Percentiles rank a stretch among this genome's conserved stretches.
Evolutionary conservation across 371 early-diverging fungal genomes (phyloP).

Genomic region (Batkoa obscura): DNA sequence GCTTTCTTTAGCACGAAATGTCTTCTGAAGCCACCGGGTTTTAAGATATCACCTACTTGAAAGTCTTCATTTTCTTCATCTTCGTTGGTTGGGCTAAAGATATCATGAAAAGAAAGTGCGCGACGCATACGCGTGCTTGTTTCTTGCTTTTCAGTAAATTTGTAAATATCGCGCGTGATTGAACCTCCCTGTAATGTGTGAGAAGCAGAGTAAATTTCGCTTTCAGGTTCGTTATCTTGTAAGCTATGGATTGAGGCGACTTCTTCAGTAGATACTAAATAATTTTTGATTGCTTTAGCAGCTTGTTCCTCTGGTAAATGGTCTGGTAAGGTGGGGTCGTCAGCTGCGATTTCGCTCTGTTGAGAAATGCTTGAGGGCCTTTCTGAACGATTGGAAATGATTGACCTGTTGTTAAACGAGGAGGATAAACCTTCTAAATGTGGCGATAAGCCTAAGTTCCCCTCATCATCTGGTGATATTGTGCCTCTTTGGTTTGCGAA

Average conservation of each 20-base stretch:
- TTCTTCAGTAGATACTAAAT: background rate
- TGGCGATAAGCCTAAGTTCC: too few species aligned
- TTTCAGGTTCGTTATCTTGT: background rate
- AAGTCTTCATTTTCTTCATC: background rate
- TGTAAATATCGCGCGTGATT: constrained; percentile 72
- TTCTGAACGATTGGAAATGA: background rate
- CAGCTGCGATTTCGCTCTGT: background rate
- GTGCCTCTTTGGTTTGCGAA: too few species aligned
- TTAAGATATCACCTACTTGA: constrained; percentile 9
- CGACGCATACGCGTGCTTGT: constrained; percentile 26
- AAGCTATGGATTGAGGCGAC: background rate
- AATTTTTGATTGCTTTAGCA: constrained; percentile 1
- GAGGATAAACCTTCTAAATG: too few species aligned
- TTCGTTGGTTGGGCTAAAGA: too few species aligned
- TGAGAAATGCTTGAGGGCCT: background rate
- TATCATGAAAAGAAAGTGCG: constrained; percentile 28
- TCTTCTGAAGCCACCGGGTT: constrained; percentile 81
- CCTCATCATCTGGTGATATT: too few species aligned
- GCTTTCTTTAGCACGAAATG: constrained; percentile 61
- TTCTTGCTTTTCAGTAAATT: constrained; percentile 72
- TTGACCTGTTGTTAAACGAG: too few species aligned
- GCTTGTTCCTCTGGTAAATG: background rate
- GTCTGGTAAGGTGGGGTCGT: background rate
- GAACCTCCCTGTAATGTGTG: constrained; percentile 43
- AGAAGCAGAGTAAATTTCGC: constrained; percentile 5